Evolutionary conservation across 2,329 filamentous ascomycete species (phyloP).

Genomic region (Epichloe glyceriae): DNA sequence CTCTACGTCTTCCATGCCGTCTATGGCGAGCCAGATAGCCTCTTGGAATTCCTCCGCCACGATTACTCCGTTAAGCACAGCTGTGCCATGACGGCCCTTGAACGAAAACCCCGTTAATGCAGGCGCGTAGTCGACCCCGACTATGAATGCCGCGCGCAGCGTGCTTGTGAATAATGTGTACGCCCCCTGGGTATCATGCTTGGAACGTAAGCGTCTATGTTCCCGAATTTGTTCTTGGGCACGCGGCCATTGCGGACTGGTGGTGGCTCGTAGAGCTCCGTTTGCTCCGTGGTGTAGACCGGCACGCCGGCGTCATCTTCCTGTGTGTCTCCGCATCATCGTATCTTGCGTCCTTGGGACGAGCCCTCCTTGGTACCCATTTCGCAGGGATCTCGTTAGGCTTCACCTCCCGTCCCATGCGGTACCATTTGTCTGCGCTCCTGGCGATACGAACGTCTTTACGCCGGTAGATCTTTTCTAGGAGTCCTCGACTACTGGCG

Average conservation of each 20-base stretch:
- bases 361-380: constrained; percentile 42
- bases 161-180: constrained; percentile 50
- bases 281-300: constrained; percentile 50
- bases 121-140: constrained; percentile 77
- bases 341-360: constrained; percentile 13
- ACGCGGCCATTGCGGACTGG: constrained; percentile 63
- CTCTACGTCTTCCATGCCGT: constrained; percentile 52
- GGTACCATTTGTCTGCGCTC: constrained; percentile 83
- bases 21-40: constrained; percentile 57
- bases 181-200: constrained; percentile 79
- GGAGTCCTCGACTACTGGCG: constrained; percentile 44
- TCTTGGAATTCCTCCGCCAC: constrained; percentile 60
- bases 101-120: constrained; percentile 88
- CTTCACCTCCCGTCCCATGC: constrained; percentile 68
- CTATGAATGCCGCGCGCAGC: constrained; percentile 57
- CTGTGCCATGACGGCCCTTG: constrained; percentile 72
- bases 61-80: constrained; percentile 66
- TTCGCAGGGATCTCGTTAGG: constrained; percentile 72
- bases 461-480: constrained; percentile 74
- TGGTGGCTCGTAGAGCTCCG: constrained; percentile 61
- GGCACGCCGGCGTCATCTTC: constrained; percentile 34
- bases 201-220: constrained; percentile 84
- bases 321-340: constrained; percentile 15
- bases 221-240: constrained; percentile 86
- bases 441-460: constrained; percentile 66